Evolutionary conservation across 192 early-diverging fungal species (phyloP).

Genomic region (Backusella morwellensis): DNA sequence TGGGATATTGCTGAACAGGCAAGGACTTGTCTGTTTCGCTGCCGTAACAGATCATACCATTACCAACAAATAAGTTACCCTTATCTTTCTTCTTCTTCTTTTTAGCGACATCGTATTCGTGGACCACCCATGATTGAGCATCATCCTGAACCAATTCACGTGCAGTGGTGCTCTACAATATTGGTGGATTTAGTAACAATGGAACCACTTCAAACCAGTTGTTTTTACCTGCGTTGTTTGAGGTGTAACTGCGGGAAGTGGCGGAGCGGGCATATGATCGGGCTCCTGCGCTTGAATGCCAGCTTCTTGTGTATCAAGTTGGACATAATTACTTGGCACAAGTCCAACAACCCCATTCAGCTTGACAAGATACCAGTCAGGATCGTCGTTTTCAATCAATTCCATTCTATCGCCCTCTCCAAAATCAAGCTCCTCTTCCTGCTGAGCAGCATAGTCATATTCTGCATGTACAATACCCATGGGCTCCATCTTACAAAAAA

Average conservation of each 20-base stretch:
- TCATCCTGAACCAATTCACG: conserved; percentile 27
- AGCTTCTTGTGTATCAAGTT: conserved; percentile 25
- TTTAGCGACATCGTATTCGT: conserved; percentile 59
- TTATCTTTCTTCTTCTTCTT: conserved; percentile 74
- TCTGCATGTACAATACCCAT: conserved; percentile 61
- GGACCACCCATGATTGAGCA: conserved; percentile 49
- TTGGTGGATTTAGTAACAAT: too few species aligned
- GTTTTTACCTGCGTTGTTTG: conserved; percentile 1
- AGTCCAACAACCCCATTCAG: conserved; percentile 73
- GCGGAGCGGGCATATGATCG: neutral
- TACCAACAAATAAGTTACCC: conserved; percentile 65
- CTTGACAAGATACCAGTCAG: conserved; percentile 91
- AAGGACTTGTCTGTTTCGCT: conserved; percentile 60
- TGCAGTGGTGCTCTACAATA: neutral
- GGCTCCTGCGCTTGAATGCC: neutral
- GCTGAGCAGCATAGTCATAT: conserved; percentile 82
- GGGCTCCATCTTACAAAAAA: conserved; percentile 44
- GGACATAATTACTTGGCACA: conserved; percentile 86
- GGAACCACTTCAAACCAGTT: too few species aligned
- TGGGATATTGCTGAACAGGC: conserved; percentile 57
- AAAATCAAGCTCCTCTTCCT: conserved; percentile 83
- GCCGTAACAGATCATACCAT: conserved; percentile 58
- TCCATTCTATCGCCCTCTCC: conserved; percentile 68
- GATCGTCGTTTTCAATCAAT: conserved; percentile 82
- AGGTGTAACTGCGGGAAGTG: neutral